A percentile compares a stretch with the other conserved stretches of the same genome.
Evolutionary conservation across 306 rosid species (phyloP).

Genomic region (Lagenaria siceraria): DNA sequence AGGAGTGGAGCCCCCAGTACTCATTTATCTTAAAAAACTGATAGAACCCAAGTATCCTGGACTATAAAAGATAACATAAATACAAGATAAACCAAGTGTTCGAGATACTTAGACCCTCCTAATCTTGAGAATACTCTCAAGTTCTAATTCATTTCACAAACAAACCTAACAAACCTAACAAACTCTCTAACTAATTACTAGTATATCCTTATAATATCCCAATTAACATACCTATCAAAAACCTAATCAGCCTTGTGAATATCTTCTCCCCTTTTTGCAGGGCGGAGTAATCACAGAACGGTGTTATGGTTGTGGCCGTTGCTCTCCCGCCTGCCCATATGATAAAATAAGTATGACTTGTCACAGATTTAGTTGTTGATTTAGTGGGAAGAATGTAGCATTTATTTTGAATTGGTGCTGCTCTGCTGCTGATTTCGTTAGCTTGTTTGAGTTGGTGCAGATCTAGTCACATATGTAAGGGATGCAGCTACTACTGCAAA

Average conservation of each 20-base stretch:
- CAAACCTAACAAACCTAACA: no score
- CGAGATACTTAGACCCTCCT: no score
- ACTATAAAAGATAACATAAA: no score
- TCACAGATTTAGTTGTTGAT: not conserved
- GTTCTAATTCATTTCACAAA: no score
- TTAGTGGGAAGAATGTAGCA: not conserved
- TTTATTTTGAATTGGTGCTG: not conserved
- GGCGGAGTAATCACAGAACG: conserved; percentile 84
- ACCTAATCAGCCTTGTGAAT: not conserved
- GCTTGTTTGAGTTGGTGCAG: conserved; percentile 25
- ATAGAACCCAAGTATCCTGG: no score
- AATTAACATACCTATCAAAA: not conserved
- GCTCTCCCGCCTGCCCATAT: conserved; percentile 88
- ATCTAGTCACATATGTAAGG: conserved; percentile 53
- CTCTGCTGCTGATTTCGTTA: not conserved
- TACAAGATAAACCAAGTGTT: no score
- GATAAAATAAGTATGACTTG: conserved; percentile 62
- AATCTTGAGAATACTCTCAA: no score
- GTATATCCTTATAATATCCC: not conserved
- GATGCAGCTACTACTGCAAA: conserved; percentile 50
- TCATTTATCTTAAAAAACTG: not conserved
- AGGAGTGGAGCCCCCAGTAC: not conserved
- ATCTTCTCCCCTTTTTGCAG: conserved; percentile 24
- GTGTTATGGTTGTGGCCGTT: conserved; percentile 93
- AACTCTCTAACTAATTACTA: no score